These are phyloP conservation scores for Ballota nigra DNA, from an alignment of 257 asterid species.

Conservation along the genomic window DNA sequence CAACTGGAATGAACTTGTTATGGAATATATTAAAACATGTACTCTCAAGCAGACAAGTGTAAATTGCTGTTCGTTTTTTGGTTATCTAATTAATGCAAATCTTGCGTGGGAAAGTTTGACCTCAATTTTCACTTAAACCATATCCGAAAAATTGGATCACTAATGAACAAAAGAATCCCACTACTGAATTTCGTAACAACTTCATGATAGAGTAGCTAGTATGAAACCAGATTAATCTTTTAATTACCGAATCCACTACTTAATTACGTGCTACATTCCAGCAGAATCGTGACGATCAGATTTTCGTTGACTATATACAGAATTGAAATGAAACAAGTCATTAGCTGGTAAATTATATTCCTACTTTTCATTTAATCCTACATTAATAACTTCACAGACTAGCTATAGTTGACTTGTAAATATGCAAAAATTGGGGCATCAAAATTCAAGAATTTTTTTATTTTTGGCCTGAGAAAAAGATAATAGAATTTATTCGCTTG, in stretches of 20 bases:
- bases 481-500: constrained; percentile 21
- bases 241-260: constrained; percentile 14
- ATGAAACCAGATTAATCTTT: not conserved
- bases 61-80: constrained; percentile 34
- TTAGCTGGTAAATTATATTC: not conserved
- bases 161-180: not conserved
- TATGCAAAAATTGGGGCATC: not conserved
- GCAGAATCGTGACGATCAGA: constrained; percentile 7
- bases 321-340: constrained; percentile 20
- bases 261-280: constrained; percentile 19
- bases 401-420: not conserved
- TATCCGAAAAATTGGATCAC: not conserved
- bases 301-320: not conserved
- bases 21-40: not conserved
- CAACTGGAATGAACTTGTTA: not conserved
- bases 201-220: not conserved
- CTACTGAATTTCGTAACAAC: constrained; percentile 17
- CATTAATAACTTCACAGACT: not conserved
- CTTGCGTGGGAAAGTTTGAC: constrained; percentile 38
- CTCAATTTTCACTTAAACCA: constrained; percentile 15
- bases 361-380: constrained; percentile 14
- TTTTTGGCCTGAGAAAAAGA: not conserved
- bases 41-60: constrained; percentile 21
- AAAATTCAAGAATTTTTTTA: constrained; percentile 7
- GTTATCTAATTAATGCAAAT: constrained; percentile 45